A percentile compares a stretch with the other conserved stretches of the same genome.
Evolutionary conservation across 1,284 basidiomycete species (phyloP).

Genomic region (Ustilago nuda): DNA sequence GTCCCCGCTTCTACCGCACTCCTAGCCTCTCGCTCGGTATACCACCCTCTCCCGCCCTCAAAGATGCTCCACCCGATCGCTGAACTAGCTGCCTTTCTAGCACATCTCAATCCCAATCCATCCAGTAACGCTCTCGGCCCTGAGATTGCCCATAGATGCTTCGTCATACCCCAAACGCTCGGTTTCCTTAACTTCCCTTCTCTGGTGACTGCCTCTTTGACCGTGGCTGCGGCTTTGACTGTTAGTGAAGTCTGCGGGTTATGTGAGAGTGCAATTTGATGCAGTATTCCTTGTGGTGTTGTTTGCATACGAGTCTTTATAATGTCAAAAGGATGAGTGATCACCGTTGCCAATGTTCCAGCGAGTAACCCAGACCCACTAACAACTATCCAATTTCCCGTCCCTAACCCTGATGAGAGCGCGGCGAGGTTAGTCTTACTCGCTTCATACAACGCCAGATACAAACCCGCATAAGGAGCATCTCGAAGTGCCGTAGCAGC

Average conservation of each 20-base stretch:
- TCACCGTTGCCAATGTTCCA: slow-evolving; percentile 62
- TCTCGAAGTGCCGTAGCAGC: slow-evolving; percentile 90
- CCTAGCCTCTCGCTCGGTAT: slow-evolving; percentile 30
- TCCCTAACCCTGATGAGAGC: slow-evolving; percentile 25
- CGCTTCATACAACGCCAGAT: slow-evolving; percentile 84
- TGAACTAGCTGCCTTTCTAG: slow-evolving; percentile 64
- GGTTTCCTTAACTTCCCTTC: slow-evolving; percentile 6
- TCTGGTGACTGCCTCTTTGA: not conserved
- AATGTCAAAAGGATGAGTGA: slow-evolving; percentile 69
- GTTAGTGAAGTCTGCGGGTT: slow-evolving; percentile 3
- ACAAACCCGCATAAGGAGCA: slow-evolving; percentile 94
- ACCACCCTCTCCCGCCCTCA: slow-evolving; percentile 58
- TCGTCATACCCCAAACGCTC: slow-evolving; percentile 38
- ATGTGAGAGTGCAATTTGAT: slow-evolving; percentile 17
- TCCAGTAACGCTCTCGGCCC: slow-evolving; percentile 59
- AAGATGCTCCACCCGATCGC: slow-evolving; percentile 69
- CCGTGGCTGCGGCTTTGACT: not conserved
- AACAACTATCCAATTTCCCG: slow-evolving; percentile 59
- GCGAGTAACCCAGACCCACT: slow-evolving; percentile 57
- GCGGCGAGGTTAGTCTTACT: slow-evolving; percentile 54
- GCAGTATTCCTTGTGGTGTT: slow-evolving; percentile 35
- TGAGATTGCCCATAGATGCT: slow-evolving; percentile 43
- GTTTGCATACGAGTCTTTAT: slow-evolving; percentile 68
- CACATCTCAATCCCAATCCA: slow-evolving; percentile 64
- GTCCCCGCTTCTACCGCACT: not conserved